Evolutionary conservation across 225 moss, liverwort and hornwort species (phyloP).

Genomic region (Polytrichum commune): DNA sequence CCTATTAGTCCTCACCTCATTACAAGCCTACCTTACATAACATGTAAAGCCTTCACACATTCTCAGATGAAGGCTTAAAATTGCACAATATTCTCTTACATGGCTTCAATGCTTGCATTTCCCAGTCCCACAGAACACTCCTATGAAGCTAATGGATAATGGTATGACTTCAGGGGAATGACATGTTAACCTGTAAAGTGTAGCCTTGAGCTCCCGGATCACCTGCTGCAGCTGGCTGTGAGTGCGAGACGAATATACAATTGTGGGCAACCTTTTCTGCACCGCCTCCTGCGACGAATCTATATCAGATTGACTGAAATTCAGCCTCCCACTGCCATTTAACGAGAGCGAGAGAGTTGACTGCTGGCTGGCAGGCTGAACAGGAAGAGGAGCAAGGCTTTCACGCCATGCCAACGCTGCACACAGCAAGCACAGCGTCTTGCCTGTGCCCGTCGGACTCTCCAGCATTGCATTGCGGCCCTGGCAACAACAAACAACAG

Average conservation of each 20-base stretch:
- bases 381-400: conserved; percentile 54
- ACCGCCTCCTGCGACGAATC: conserved; percentile 26
- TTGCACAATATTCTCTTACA: no score
- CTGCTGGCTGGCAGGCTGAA: conserved; percentile 19
- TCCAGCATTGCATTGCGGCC: conserved; percentile 91
- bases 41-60: no score
- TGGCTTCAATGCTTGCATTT: no score
- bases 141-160: no score
- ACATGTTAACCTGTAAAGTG: conserved; percentile 62
- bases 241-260: conserved; percentile 90
- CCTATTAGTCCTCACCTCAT: no score
- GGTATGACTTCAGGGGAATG: no score
- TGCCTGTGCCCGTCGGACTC: conserved; percentile 97
- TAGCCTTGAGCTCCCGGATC: conserved; percentile 90
- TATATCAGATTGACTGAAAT: conserved; percentile 42
- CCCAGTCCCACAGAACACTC: no score
- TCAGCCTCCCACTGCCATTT: conserved; percentile 11
- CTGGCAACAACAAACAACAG: conserved; percentile 21
- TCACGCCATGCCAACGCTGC: conserved; percentile 94
- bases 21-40: no score
- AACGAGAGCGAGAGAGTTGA: conserved; percentile 17
- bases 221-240: conserved; percentile 99
- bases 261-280: conserved; percentile 62
- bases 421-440: conserved; percentile 94
- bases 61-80: no score